A percentile compares a stretch with the other conserved stretches of the same genome.
These are phyloP conservation scores for Silene vulgaris DNA, from an alignment of 179 eudicot genomes.

Conservation along the genomic window DNA sequence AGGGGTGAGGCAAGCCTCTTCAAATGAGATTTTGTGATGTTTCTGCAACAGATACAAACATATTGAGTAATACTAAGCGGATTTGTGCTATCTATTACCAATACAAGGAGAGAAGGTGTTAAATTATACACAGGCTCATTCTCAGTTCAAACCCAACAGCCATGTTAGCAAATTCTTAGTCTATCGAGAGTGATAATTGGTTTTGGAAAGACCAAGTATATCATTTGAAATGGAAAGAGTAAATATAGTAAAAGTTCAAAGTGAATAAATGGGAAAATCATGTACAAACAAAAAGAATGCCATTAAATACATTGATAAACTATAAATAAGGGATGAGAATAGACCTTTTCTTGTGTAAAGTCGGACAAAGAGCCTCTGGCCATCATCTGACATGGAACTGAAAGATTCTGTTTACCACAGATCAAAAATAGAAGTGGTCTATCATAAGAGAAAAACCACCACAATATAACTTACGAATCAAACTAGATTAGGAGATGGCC, in stretches of 20 bases:
- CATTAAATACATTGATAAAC: not conserved
- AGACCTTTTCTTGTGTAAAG: constrained; percentile 86
- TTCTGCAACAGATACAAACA: too few relatives aligned
- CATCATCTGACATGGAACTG: constrained; percentile 67
- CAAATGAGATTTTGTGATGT: too few relatives aligned
- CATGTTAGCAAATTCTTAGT: too few relatives aligned
- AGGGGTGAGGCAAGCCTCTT: too few relatives aligned
- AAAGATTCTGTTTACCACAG: constrained; percentile 52
- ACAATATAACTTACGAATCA: not conserved
- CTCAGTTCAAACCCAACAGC: too few relatives aligned
- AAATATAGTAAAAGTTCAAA: not conserved
- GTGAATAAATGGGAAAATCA: not conserved
- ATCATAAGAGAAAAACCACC: not conserved
- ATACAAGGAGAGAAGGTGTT: too few relatives aligned
- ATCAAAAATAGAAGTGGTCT: constrained; percentile 9
- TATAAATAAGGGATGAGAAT: constrained; percentile 4
- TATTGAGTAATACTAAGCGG: too few relatives aligned
- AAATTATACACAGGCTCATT: too few relatives aligned
- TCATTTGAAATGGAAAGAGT: too few relatives aligned
- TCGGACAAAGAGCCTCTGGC: constrained; percentile 81
- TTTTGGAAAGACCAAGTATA: too few relatives aligned
- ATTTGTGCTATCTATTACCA: too few relatives aligned
- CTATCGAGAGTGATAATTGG: too few relatives aligned
- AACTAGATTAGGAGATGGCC: not conserved
- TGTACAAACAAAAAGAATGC: not conserved